Base-by-base conservation (phyloP, 768 basidiomycete species). In the Coprinopsis sp. region DNA sequence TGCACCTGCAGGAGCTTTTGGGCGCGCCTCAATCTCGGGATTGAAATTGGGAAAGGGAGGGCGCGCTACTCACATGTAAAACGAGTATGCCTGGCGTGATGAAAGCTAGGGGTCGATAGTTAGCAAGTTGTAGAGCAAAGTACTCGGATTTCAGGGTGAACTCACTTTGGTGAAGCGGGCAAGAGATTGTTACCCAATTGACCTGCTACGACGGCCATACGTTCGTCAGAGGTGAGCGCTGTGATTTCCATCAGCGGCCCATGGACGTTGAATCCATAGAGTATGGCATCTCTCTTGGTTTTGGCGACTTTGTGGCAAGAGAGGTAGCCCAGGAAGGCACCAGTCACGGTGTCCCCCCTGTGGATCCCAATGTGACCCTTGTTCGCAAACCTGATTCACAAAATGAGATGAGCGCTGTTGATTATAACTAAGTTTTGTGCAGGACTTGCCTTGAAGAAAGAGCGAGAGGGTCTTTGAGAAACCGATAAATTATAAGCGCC, bases 81-180 rank as follows among this genome's bases (percentile, higher is more conserved):
- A 2, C 33, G 14, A 3, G 54, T 57, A 48, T 53, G 49, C 25
- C 56, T 45, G 21, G 56, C 51, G n/a, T 54, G 21, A 28, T 54
- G 56, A 49, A 57, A 57, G 27, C 56, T 57, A 31, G 10, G 33
- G 42, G 25, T 3, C 23, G 25, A 45, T 18, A n/a, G 21, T 23
- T 8, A 8, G 29, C 19, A 30, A 24, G 25, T 21, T 14, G 30
- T 10, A 4, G 6, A 3, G 25, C 11, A 12, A 10, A 21, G 22
- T 8, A 45, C 7, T 3, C 31, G 1, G 22, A 36, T 6, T n/a
- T 3, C 3, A 8, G 16, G 22, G 13, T 11, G 13, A 8, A 23
- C 42, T 23, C 22, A 49, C 48, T 49, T 49, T 21, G 36, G 25
- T 7, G 48, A 49, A 14, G 28, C 25, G 14, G 33, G 25, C 6